These are phyloP conservation scores for Juglanconis sp. DNA, from an alignment of 2,329 filamentous ascomycete species.

Conservation along the genomic window DNA sequence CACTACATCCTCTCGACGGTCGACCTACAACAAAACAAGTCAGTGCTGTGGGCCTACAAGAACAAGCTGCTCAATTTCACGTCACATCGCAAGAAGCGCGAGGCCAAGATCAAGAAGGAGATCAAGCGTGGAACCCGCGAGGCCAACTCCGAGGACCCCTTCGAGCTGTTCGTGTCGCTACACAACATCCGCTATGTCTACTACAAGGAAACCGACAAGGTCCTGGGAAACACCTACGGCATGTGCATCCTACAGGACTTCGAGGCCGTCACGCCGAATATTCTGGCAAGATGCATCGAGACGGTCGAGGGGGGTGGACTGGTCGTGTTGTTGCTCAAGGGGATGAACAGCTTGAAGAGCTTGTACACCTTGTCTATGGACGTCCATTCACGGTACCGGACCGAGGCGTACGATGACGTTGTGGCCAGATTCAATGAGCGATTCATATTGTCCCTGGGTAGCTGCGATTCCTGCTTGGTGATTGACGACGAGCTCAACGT, in stretches of 20 bases:
- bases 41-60: slow-evolving; percentile 97
- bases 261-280: slow-evolving; percentile 94
- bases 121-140: slow-evolving; percentile 93
- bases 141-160: slow-evolving; percentile 87
- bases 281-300: slow-evolving; percentile 90
- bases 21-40: slow-evolving; percentile 93
- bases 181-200: slow-evolving; percentile 98
- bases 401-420: slow-evolving; percentile 93
- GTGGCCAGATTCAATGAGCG: slow-evolving; percentile 96
- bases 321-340: slow-evolving; percentile 86
- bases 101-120: slow-evolving; percentile 97
- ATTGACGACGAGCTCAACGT: slow-evolving; percentile 98
- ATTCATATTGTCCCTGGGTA: slow-evolving; percentile 92
- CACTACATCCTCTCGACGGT: slow-evolving; percentile 90
- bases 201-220: slow-evolving; percentile 99
- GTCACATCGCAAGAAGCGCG: slow-evolving; percentile 94
- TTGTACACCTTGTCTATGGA: slow-evolving; percentile 98
- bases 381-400: slow-evolving; percentile 92
- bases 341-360: slow-evolving; percentile 96
- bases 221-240: slow-evolving; percentile 94
- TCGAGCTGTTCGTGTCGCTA: slow-evolving; percentile 93
- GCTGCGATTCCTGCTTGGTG: slow-evolving; percentile 90
- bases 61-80: slow-evolving; percentile 94
- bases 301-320: slow-evolving; percentile 95
- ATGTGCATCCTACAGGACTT: slow-evolving; percentile 99